Base-by-base conservation (phyloP, 371 early-diverging fungal species). In the Haplosporangium sp. region DNA sequence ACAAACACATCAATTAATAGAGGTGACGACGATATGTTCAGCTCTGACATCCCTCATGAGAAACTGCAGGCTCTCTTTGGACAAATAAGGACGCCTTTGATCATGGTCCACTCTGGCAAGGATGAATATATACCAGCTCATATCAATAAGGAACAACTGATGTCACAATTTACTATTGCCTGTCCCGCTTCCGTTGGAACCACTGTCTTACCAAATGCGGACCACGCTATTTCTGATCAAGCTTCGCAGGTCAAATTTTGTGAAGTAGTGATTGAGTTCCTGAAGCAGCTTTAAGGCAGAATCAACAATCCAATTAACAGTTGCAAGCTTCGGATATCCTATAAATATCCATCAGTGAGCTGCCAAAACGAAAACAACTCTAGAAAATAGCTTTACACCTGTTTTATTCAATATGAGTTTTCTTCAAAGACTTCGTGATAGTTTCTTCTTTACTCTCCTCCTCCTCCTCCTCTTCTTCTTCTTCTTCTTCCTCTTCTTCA, bases 1-100 rank as follows among this genome's bases (percentile, higher is more conserved):
- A 53, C 5, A 20, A n/a, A 63, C 3, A 19, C 17, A 11, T 37
- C n/a, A 5, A 34, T 39, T 0, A 58, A 17, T 76, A 88, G 89
- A 10, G 89, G 89, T 0, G 88, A 88, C 56, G 88, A 89, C 62
- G 89, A 89, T 65, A 84, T 89, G 47, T 89, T 89, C 62, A 88
- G 88, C 2, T 84, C 87, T 8, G 89, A 89, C 69, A 83, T 87
- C 6, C 66, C 87, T 15, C 71, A 81, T 17, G 77, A 84, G 13
- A 76, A 61, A 34, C 75, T 89, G 56, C 68, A 62, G 39, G 58
- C 53, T 15, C 70, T 88, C 5, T 89, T 82, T 55, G 37, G 76
- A 44, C 81, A 76, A 27, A 70, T 89, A 27, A 65, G 72, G 9
- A 55, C 72, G 8, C 89, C 89, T 1, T 69, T 86, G 53, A 70